Conservation (phyloP, 78 protist genomes). For the Dictyostelium purpureum region DNA sequence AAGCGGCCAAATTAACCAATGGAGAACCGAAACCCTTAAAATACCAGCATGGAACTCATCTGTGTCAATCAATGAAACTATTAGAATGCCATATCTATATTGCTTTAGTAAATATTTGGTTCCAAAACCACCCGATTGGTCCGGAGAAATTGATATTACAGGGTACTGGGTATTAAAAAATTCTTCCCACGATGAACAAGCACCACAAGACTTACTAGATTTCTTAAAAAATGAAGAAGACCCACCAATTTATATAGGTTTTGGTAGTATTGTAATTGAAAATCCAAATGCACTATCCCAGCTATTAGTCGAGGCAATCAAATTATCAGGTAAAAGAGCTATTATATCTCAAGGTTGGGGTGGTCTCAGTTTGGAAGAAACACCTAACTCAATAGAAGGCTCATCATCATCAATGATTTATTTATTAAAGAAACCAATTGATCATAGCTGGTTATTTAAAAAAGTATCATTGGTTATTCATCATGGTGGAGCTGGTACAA, state of each 20-base stretch:
- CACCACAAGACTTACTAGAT: neutral
- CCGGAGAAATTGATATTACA: slow-evolving; percentile 50
- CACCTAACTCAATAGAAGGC: neutral
- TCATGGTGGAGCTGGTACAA: slow-evolving; percentile 92
- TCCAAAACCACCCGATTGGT: slow-evolving; percentile 80
- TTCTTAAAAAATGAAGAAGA: slow-evolving; percentile 14
- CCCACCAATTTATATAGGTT: slow-evolving; percentile 80
- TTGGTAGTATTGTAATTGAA: slow-evolving; percentile 72
- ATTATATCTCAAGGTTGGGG: slow-evolving; percentile 78
- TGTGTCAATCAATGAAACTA: slow-evolving; percentile 45
- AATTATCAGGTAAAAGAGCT: slow-evolving; percentile 36
- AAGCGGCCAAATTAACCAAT: slow-evolving; percentile 48
- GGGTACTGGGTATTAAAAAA: slow-evolving; percentile 66
- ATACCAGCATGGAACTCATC: slow-evolving; percentile 54
- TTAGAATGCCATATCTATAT: slow-evolving; percentile 65
- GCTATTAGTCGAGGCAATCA: slow-evolving; percentile 46
- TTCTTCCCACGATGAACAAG: neutral
- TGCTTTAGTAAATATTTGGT: slow-evolving; percentile 67
- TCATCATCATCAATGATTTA: neutral
- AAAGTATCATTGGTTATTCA: slow-evolving; percentile 74
- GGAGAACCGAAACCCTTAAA: slow-evolving; percentile 38
- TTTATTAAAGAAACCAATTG: slow-evolving; percentile 28
- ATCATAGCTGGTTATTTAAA: slow-evolving; percentile 85
- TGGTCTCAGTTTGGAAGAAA: slow-evolving; percentile 5
- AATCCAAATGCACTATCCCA: slow-evolving; percentile 70